Percentiles rank a stretch among this genome's conserved stretches.
Evolutionary conservation across 2,329 filamentous ascomycete species (phyloP).

Genomic region (Arthroderma sp.): DNA sequence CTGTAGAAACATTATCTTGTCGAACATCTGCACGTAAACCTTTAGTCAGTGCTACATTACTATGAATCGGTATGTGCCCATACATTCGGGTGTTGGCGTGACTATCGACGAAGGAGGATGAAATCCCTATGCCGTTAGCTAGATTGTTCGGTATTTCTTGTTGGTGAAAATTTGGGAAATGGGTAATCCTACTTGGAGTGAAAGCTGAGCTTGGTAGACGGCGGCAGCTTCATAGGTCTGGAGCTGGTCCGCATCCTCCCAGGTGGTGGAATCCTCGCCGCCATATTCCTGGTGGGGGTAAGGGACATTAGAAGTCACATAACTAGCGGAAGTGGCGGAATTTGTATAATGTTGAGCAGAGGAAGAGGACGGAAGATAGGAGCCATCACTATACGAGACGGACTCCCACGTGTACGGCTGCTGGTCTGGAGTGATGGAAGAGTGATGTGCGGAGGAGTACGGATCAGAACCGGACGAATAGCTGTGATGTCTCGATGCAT

Average conservation of each 20-base stretch:
- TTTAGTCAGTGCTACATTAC: conserved; percentile 8
- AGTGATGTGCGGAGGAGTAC: background rate
- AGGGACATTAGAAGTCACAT: background rate
- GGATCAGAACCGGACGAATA: background rate
- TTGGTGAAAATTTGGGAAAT: background rate
- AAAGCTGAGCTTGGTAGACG: conserved; percentile 6
- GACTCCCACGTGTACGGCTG: background rate
- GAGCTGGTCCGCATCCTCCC: background rate
- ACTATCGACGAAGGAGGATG: conserved; percentile 5
- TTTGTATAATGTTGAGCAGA: background rate
- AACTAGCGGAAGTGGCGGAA: background rate
- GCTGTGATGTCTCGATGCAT: background rate
- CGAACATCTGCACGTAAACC: conserved; percentile 5
- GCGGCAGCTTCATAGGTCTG: conserved; percentile 6
- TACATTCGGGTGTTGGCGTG: conserved; percentile 6
- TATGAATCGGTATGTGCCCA: conserved; percentile 7
- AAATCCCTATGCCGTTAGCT: conserved; percentile 5
- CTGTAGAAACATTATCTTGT: conserved; percentile 3
- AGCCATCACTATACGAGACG: background rate
- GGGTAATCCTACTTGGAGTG: conserved; percentile 10
- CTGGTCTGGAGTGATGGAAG: background rate
- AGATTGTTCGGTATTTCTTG: background rate
- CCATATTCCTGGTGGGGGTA: background rate
- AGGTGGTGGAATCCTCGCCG: background rate
- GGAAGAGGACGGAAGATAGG: background rate